Evolutionary conservation across 1,284 basidiomycete genomes (phyloP).

Genomic region (Ceratobasidium sp.): DNA sequence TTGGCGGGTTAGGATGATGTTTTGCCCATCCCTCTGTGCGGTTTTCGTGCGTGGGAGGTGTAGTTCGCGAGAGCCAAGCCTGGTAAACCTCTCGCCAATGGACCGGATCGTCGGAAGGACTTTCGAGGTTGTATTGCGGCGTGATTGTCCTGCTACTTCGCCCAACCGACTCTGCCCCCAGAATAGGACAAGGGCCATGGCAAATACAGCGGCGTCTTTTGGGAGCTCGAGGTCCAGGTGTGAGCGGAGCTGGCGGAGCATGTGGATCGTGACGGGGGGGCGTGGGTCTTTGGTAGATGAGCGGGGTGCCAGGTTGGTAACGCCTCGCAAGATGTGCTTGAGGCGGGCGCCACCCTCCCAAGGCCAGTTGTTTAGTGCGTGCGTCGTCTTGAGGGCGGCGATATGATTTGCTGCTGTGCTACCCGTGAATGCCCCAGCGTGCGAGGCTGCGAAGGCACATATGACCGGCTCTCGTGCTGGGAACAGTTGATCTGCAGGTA

Average conservation of each 20-base stretch:
- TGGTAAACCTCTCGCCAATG: background rate
- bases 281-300: slow-evolving; percentile 33
- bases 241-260: background rate
- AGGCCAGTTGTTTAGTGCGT: slow-evolving; percentile 43
- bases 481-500: slow-evolving; percentile 40
- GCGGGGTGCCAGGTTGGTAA: slow-evolving; percentile 45
- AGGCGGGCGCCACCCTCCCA: slow-evolving; percentile 47
- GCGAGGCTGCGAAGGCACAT: slow-evolving; percentile 46
- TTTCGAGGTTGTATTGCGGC: background rate
- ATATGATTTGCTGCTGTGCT: slow-evolving; percentile 43
- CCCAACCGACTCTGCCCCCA: slow-evolving; percentile 33
- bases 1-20: slow-evolving; percentile 19
- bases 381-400: slow-evolving; percentile 47
- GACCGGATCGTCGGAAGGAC: background rate
- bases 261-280: background rate
- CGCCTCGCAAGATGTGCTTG: slow-evolving; percentile 45
- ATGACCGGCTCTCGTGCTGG: slow-evolving; percentile 47
- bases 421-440: slow-evolving; percentile 43
- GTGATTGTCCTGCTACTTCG: slow-evolving; percentile 15
- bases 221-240: slow-evolving; percentile 15
- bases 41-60: slow-evolving; percentile 33
- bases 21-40: background rate
- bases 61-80: background rate
- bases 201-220: slow-evolving; percentile 22
- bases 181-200: slow-evolving; percentile 12